Percentiles rank a stretch among this genome's conserved stretches.
Evolutionary conservation across 1,139 yeast species (phyloP).

Genomic region (Debaryomyces robertsiae): DNA sequence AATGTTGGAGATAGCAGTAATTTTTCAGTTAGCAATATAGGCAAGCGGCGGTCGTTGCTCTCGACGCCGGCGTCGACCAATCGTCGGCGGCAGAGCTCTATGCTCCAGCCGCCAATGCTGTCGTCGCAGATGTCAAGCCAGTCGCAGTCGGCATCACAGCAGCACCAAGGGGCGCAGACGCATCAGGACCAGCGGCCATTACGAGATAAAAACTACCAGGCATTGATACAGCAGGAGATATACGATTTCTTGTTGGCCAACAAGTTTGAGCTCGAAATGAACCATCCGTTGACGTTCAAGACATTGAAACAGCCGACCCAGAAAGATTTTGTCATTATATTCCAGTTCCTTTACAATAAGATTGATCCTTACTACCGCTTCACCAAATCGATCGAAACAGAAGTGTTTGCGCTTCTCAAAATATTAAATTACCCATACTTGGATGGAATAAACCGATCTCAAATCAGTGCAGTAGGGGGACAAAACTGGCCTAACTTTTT

Average conservation of each 20-base stretch:
- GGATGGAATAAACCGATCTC: constrained; percentile 78
- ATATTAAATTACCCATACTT: constrained; percentile 76
- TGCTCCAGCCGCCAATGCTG: constrained; percentile 16
- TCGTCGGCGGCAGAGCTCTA: constrained; percentile 35
- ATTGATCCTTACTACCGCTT: constrained; percentile 81
- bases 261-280: constrained; percentile 73
- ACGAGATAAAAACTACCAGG: constrained; percentile 70
- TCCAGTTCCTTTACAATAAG: constrained; percentile 75
- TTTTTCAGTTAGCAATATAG: constrained; percentile 16
- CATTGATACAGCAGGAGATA: constrained; percentile 63
- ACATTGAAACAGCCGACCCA: constrained; percentile 82
- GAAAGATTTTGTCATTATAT: constrained; percentile 76
- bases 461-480: constrained; percentile 90
- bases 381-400: constrained; percentile 70
- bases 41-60: constrained; percentile 38
- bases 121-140: constrained; percentile 23
- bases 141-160: constrained; percentile 16
- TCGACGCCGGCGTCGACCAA: constrained; percentile 44
- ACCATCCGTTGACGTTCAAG: constrained; percentile 66
- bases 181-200: constrained; percentile 71
- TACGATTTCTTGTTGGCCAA: constrained; percentile 63
- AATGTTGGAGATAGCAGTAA: constrained; percentile 9
- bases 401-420: constrained; percentile 68
- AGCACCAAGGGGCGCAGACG: constrained; percentile 10
- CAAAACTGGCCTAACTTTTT: constrained; percentile 84